These are phyloP conservation scores for Neurospora sp. DNA, from an alignment of 2,329 filamentous ascomycete species.

Conservation along the genomic window DNA sequence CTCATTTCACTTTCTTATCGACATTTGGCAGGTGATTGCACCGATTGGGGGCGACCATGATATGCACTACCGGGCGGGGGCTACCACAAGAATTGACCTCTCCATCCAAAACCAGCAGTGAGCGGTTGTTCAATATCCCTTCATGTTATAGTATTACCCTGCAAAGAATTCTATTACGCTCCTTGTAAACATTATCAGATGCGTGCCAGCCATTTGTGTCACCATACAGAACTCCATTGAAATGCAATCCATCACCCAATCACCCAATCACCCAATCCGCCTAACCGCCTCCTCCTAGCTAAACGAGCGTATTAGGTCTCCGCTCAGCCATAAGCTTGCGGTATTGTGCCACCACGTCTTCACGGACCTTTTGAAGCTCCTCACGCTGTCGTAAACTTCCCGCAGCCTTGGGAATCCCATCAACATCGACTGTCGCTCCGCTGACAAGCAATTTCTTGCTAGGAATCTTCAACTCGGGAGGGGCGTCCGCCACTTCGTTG, in stretches of 20 bases:
- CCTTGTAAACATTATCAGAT: not conserved
- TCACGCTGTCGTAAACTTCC: constrained; percentile 65
- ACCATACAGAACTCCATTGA: not conserved
- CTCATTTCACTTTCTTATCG: not conserved
- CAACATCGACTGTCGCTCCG: constrained; percentile 56
- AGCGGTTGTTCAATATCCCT: not conserved
- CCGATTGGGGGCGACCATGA: not conserved
- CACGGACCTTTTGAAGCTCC: constrained; percentile 59
- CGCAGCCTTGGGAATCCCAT: constrained; percentile 56
- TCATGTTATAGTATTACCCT: not conserved
- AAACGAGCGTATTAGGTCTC: constrained; percentile 18
- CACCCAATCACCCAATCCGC: not conserved
- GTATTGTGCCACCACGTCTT: constrained; percentile 65
- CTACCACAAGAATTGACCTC: not conserved
- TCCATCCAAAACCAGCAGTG: not conserved
- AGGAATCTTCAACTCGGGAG: constrained; percentile 57
- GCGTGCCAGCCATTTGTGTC: not conserved
- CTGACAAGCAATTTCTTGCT: constrained; percentile 57
- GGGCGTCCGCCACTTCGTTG: constrained; percentile 60
- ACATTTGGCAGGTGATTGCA: not conserved
- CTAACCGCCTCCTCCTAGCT: not conserved
- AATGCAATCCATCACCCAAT: not conserved
- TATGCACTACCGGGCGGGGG: not conserved
- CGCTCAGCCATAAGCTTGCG: constrained; percentile 56
- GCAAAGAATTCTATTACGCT: not conserved